Conservation (phyloP, 768 basidiomycete genomes). For the Suillus fuscotomentosus region DNA sequence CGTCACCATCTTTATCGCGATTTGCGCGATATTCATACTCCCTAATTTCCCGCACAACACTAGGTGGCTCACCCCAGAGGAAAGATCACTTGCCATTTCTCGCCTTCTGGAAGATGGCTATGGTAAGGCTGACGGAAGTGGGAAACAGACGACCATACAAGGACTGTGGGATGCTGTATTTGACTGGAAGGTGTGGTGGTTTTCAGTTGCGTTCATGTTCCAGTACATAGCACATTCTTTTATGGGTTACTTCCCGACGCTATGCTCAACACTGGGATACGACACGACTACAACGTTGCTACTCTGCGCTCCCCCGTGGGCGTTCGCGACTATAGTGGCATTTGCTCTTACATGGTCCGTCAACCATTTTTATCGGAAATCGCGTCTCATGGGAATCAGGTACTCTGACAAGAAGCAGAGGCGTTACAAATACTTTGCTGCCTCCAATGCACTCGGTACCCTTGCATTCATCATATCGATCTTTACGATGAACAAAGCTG, state of each 20-base stretch:
- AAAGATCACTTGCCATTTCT: conserved; percentile 18
- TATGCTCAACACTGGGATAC: conserved; percentile 34
- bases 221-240: conserved; percentile 18
- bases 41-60: background rate
- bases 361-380: background rate
- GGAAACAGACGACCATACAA: conserved; percentile 12
- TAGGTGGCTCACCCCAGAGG: background rate
- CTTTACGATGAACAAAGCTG: conserved; percentile 55
- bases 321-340: conserved; percentile 29
- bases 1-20: background rate
- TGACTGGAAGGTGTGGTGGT: conserved; percentile 42
- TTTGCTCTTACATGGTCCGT: conserved; percentile 17
- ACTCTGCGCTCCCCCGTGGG: conserved; percentile 19
- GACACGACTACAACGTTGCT: conserved; percentile 37
- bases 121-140: conserved; percentile 10
- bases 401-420: conserved; percentile 70
- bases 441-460: conserved; percentile 52
- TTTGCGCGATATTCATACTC: background rate
- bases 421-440: conserved; percentile 63
- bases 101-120: conserved; percentile 30
- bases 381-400: conserved; percentile 24
- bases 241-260: conserved; percentile 24
- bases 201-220: conserved; percentile 24
- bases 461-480: conserved; percentile 66
- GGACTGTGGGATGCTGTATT: conserved; percentile 20